These are phyloP conservation scores for Pezicula radicicola DNA, from an alignment of 2,329 filamentous ascomycete genomes.

Conservation along the genomic window DNA sequence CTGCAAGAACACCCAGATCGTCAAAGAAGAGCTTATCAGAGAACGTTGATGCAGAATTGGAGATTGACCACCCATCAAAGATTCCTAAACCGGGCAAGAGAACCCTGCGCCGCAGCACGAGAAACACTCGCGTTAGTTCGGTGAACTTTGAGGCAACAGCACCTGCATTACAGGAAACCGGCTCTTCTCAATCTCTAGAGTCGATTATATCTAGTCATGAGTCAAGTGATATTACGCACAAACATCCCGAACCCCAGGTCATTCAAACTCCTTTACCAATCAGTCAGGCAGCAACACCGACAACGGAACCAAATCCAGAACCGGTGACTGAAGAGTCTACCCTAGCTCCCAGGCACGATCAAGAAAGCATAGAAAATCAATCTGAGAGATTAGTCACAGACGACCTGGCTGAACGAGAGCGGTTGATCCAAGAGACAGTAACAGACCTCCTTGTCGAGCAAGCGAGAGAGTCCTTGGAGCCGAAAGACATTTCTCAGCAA, in stretches of 20 bases:
- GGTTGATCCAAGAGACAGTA: too few relatives aligned
- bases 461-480: too few relatives aligned
- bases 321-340: not conserved
- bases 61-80: not conserved
- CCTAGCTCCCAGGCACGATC: not conserved
- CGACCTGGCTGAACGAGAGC: not conserved
- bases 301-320: not conserved
- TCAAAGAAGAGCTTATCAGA: not conserved
- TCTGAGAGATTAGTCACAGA: not conserved
- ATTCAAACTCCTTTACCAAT: too few relatives aligned
- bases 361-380: not conserved
- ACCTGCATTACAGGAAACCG: not conserved
- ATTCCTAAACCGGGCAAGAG: not conserved
- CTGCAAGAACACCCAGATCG: not conserved
- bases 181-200: too few relatives aligned
- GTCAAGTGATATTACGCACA: too few relatives aligned
- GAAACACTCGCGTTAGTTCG: constrained; percentile 10
- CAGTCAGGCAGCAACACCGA: too few relatives aligned
- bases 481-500: too few relatives aligned
- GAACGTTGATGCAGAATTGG: not conserved
- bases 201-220: too few relatives aligned
- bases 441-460: too few relatives aligned
- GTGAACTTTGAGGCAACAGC: constrained; percentile 1
- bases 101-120: constrained; percentile 2
- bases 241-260: too few relatives aligned